These are phyloP conservation scores for Xylaria acuta DNA, from an alignment of 495 filamentous ascomycete species.

Conservation along the genomic window DNA sequence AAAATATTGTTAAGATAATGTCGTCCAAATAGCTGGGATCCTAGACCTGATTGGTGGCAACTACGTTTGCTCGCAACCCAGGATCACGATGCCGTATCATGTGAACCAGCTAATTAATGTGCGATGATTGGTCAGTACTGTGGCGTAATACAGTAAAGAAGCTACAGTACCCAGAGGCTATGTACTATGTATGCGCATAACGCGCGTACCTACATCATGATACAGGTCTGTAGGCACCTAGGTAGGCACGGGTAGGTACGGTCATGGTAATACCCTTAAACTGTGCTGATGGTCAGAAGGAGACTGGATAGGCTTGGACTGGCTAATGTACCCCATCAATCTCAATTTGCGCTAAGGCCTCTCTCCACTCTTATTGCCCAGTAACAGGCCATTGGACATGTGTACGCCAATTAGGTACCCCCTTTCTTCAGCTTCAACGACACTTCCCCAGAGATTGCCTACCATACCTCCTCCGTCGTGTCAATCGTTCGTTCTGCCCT, in stretches of 20 bases:
- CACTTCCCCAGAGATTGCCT: not conserved
- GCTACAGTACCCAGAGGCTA: not conserved
- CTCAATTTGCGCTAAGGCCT: conserved; percentile 20
- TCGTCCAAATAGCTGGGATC: not conserved
- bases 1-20: not conserved
- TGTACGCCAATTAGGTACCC: conserved; percentile 24
- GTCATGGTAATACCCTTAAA: not conserved
- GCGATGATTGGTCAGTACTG: not conserved
- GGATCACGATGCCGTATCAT: not conserved
- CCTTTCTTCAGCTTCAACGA: conserved; percentile 29
- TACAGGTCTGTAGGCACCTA: not conserved
- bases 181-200: not conserved
- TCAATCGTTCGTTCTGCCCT: conserved; percentile 9
- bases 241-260: no score
- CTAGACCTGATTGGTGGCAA: not conserved
- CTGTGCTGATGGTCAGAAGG: no score
- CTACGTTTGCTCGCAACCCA: not conserved
- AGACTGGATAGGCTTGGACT: not conserved
- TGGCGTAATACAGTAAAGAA: not conserved
- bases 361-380: conserved; percentile 19
- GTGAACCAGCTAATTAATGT: not conserved
- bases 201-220: conserved; percentile 1
- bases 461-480: conserved; percentile 3
- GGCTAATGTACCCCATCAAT: conserved; percentile 23
- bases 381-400: conserved; percentile 23